A percentile compares a stretch with the other conserved stretches of the same genome.
These are phyloP conservation scores for Suillus americanus DNA, from an alignment of 768 basidiomycete species.

Conservation along the genomic window DNA sequence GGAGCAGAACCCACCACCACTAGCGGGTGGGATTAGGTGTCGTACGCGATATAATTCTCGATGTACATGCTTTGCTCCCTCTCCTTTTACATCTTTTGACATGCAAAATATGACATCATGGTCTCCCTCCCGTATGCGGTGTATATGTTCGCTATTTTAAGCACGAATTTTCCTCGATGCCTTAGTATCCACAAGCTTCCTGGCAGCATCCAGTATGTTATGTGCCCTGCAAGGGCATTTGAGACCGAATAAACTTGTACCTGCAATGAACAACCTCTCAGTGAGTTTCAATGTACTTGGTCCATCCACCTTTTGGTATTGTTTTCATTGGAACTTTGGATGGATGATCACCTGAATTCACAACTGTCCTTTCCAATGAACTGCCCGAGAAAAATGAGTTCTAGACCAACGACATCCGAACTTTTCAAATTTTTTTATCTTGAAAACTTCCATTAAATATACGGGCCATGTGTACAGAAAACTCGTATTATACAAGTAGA, in stretches of 20 bases:
- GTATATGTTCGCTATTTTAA: neutral
- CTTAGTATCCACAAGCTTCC: neutral
- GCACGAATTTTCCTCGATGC: neutral
- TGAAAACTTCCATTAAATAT: too few relatives aligned
- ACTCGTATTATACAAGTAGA: neutral
- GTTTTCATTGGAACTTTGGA: too few relatives aligned
- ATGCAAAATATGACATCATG: conserved; percentile 21
- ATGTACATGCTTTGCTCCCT: conserved; percentile 19
- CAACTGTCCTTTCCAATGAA: too few relatives aligned
- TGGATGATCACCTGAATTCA: too few relatives aligned
- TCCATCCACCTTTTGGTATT: neutral
- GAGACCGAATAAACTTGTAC: conserved; percentile 9
- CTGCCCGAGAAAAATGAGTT: too few relatives aligned
- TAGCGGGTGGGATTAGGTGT: conserved; percentile 31
- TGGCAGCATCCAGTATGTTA: neutral
- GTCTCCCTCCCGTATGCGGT: neutral
- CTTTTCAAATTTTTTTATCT: too few relatives aligned
- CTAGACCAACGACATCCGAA: too few relatives aligned
- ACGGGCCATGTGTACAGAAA: too few relatives aligned
- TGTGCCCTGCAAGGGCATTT: conserved; percentile 27
- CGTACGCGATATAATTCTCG: conserved; percentile 11
- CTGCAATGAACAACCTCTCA: too few relatives aligned
- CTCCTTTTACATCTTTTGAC: conserved; percentile 20
- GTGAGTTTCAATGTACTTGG: too few relatives aligned
- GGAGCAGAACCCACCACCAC: conserved; percentile 27